These are phyloP conservation scores for Penicillium expansum DNA, from an alignment of 2,329 filamentous ascomycete genomes.

Conservation along the genomic window DNA sequence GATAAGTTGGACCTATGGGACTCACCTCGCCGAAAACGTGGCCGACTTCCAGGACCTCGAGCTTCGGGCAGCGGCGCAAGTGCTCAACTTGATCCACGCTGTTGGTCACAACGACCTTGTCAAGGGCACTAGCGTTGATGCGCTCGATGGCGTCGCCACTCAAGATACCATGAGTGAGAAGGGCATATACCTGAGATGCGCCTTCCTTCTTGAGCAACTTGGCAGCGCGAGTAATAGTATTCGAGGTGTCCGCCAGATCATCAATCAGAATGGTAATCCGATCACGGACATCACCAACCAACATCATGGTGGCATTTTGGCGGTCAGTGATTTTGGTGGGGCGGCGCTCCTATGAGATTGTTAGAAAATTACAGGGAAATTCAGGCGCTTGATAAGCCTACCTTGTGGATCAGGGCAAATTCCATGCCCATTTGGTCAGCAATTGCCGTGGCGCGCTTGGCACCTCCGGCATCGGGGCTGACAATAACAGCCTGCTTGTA, in stretches of 20 bases:
- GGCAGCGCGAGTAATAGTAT: slow-evolving; percentile 93
- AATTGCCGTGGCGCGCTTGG: slow-evolving; percentile 92
- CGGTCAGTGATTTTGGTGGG: slow-evolving; percentile 84
- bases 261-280: slow-evolving; percentile 88
- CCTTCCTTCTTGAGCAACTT: slow-evolving; percentile 94
- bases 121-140: slow-evolving; percentile 87
- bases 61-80: slow-evolving; percentile 72
- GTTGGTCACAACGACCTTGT: slow-evolving; percentile 94
- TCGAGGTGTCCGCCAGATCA: slow-evolving; percentile 91
- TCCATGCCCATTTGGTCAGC: slow-evolving; percentile 90
- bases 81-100: slow-evolving; percentile 88
- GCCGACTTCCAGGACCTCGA: slow-evolving; percentile 88
- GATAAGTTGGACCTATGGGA: slow-evolving; percentile 9
- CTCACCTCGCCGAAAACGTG: slow-evolving; percentile 81
- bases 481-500: slow-evolving; percentile 87
- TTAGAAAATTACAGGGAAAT: slow-evolving; percentile 19
- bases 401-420: slow-evolving; percentile 98
- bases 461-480: slow-evolving; percentile 92
- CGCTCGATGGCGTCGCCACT: slow-evolving; percentile 92
- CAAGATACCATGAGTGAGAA: slow-evolving; percentile 92
- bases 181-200: slow-evolving; percentile 83
- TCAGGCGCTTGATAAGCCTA: slow-evolving; percentile 41
- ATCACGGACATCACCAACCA: slow-evolving; percentile 80
- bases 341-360: slow-evolving; percentile 67
- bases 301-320: slow-evolving; percentile 82